Conservation (phyloP, 352 stramenopile species). For the Thalassiosira gravida region DNA sequence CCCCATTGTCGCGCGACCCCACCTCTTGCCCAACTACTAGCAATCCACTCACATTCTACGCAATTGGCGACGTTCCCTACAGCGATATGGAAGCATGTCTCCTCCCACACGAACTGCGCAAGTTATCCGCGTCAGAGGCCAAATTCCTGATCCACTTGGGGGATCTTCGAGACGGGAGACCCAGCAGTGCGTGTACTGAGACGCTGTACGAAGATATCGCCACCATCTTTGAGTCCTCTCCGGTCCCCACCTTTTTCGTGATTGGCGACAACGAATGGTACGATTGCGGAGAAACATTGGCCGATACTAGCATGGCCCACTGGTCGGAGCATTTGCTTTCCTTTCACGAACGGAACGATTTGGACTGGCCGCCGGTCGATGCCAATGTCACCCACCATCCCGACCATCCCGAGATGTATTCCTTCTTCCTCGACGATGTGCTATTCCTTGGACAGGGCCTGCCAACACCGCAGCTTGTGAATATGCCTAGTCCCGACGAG, state of each 20-base stretch:
- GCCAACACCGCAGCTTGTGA: not conserved
- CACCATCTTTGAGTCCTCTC: slow-evolving; percentile 25
- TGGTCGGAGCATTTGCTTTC: slow-evolving; percentile 32
- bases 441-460: slow-evolving; percentile 32
- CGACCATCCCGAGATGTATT: slow-evolving; percentile 22
- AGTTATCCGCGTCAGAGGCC: slow-evolving; percentile 7
- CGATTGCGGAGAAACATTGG: slow-evolving; percentile 16
- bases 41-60: slow-evolving; percentile 34
- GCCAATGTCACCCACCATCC: slow-evolving; percentile 15
- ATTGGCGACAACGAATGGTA: slow-evolving; percentile 42
- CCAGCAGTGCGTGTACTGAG: slow-evolving; percentile 19
- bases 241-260: slow-evolving; percentile 30
- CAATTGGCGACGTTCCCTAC: slow-evolving; percentile 40
- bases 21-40: too few relatives aligned
- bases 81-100: slow-evolving; percentile 34
- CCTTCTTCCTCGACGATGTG: slow-evolving; percentile 31
- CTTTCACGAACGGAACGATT: slow-evolving; percentile 25
- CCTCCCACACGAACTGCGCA: slow-evolving; percentile 29
- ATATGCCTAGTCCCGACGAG: not conserved
- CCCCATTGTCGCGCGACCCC: too few relatives aligned
- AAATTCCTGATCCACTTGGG: slow-evolving; percentile 37
- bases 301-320: slow-evolving; percentile 20
- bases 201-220: slow-evolving; percentile 18
- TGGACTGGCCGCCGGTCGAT: slow-evolving; percentile 21
- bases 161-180: slow-evolving; percentile 27